These are phyloP conservation scores for Aureobasidium sp. DNA, from an alignment of 2,329 filamentous ascomycete genomes.

Conservation along the genomic window DNA sequence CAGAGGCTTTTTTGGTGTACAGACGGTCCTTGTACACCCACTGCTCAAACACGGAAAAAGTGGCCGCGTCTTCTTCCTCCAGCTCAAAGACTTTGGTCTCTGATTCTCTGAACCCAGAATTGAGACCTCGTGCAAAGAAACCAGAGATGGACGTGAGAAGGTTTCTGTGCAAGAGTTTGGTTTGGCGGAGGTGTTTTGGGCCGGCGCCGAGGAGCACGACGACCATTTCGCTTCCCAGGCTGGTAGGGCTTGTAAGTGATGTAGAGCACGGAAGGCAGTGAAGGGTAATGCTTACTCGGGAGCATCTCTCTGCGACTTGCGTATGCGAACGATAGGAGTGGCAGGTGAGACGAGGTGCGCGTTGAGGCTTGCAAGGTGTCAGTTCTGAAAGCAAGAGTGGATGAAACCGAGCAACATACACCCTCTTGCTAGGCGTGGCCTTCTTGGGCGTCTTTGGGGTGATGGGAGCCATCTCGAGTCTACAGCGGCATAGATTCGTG, in stretches of 20 bases:
- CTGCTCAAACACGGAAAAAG: not conserved
- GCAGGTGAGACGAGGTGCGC: not conserved
- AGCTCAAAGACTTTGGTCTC: not conserved
- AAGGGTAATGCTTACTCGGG: not conserved
- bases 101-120: not conserved
- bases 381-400: not conserved
- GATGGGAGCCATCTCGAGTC: not conserved
- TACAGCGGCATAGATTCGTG: not conserved
- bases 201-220: not conserved
- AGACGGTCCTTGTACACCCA: not conserved
- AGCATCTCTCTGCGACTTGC: not conserved
- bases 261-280: not conserved
- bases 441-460: not conserved
- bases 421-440: not conserved
- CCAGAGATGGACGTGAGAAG: not conserved
- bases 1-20: not conserved
- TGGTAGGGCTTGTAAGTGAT: not conserved
- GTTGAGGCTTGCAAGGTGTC: not conserved
- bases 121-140: constrained; percentile 1
- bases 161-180: not conserved
- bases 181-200: not conserved
- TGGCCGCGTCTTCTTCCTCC: not conserved
- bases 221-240: not conserved
- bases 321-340: not conserved
- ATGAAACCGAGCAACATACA: not conserved